Evolutionary conservation across 2,329 filamentous ascomycete species (phyloP), one percentile per base, ranked within the genome.

Genomic region (Colletotrichum sojae): DNA sequence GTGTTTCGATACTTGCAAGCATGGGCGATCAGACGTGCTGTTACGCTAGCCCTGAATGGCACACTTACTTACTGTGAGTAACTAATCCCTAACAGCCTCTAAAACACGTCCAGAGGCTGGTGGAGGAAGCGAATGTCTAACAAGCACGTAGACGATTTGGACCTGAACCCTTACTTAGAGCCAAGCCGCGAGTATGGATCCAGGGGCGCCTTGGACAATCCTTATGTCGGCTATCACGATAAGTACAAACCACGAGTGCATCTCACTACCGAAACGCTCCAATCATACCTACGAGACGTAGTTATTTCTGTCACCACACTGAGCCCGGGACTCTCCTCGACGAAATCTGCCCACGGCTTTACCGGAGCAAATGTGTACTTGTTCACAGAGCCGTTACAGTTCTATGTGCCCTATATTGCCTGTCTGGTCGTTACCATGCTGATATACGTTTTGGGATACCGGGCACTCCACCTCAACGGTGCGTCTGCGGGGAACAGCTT

Each of bases 221-320:
- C 60, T 3, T 68, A 45, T 16, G 13, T 68, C 18, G 65, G 16
- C 5, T 55, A 39, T 18, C 10, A n/a, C n/a, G 48, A 68, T 16
- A 51, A 18, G 9, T 31, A 49, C 39, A 48, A 46, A 8, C 54
- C 54, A 1, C 1, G 12, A 2, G 20, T 57, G 13, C 13, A 53
- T 15, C 22, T 65, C 10, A 46, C 31, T 2, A 36, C 55, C 20
- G 31, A 54, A 18, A 39, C 22, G 5, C 16, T 60, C 0, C 36
- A 64, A 4, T 22, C 18, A 5, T 68, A 20, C 5, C 48, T 60
- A 8, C 9, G 20, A 27, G 9, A 60, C 13, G 18, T 64, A 4
- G 31, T 40, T 25, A 16, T 52, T n/a, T 69, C 66, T 0, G 45
- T 5, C 1, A 15, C 52, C 9, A 58, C 22, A 2, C 9, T 69